Percentiles rank a stretch among this genome's conserved stretches.
Evolutionary conservation across 2,329 filamentous ascomycete species (phyloP).

Genomic region (Cordyceps pruinosa): DNA sequence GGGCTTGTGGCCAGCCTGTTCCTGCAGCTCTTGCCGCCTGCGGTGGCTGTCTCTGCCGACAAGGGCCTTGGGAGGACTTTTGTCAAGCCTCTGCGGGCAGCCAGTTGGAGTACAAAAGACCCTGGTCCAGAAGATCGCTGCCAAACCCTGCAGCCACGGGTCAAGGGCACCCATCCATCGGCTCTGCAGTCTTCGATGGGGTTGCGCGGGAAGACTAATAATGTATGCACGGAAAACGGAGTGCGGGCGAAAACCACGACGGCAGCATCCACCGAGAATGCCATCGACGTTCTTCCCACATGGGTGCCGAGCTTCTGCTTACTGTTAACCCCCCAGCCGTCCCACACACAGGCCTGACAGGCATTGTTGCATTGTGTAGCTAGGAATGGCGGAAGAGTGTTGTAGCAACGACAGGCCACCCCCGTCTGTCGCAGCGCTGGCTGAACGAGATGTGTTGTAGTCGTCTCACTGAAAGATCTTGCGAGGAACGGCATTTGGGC

Average conservation of each 20-base stretch:
- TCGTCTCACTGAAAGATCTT: not conserved
- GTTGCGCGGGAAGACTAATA: slow-evolving; percentile 13
- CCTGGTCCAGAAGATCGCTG: slow-evolving; percentile 8
- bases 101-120: not conserved
- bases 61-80: not conserved
- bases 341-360: not conserved
- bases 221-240: slow-evolving; percentile 11
- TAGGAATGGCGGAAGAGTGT: slow-evolving; percentile 1
- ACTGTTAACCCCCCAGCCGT: slow-evolving; percentile 5
- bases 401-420: not conserved
- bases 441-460: not conserved
- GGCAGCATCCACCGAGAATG: slow-evolving; percentile 11
- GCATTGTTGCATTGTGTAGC: not conserved
- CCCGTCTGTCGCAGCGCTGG: not conserved
- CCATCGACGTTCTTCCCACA: slow-evolving; percentile 6
- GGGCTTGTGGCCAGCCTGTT: not conserved
- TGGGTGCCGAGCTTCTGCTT: slow-evolving; percentile 11
- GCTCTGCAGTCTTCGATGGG: slow-evolving; percentile 10
- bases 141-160: slow-evolving; percentile 10
- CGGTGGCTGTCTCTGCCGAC: not conserved
- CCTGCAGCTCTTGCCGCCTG: not conserved
- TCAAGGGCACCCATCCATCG: not conserved
- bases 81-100: not conserved
- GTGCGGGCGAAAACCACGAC: slow-evolving; percentile 9
- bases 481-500: not conserved